Evolutionary conservation across 306 rosid genomes (phyloP), one percentile per base, ranked within the genome.

Genomic region (Medicago ruthenica): DNA sequence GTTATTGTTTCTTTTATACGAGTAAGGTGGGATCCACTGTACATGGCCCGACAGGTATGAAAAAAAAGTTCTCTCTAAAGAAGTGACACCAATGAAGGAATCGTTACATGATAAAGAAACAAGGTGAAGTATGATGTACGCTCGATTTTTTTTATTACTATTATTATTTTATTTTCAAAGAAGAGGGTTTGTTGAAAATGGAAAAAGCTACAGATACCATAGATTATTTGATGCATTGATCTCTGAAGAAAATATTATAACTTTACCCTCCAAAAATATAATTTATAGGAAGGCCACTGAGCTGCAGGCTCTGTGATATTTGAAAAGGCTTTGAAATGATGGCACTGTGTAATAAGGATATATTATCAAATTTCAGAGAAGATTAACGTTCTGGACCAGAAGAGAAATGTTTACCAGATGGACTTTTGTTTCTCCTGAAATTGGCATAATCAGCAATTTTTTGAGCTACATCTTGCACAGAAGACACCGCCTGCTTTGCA

Each of bases 401-500:
- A 41, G 9, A 27, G 57, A 57, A 65, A 47, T 51, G 45, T 84
- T 84, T 87, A 92, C 93, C 84, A 58, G 84, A 72, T 51, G 80
- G 81, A 75, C 42, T 60, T 73, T 71, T 87, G 57, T 73, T 84
- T 86, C 85, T 80, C 70, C 79, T 63, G 82, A 96, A 89, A 39
- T 85, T 92, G 42, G 99, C 87, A 82, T 80, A 92, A 74, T 96
- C 97, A 24, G 89, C 91, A 44, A 92, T 86, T 84, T 90, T 92
- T 21, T 79, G 84, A 72, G 97, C 99, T 60, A 86, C 92, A 79
- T 90, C 99, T 84, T 96, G 98, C 83, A 85, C 93, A 0, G 91
- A 92, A 74, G 88, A 84, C 63, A 96, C 90, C 66, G 89, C 85
- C 80, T 90, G 96, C 85, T 88, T 92, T 9, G 97, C 99, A 85